Conservation (phyloP, 139 green algal genomes). For the Gonium pectorale region DNA sequence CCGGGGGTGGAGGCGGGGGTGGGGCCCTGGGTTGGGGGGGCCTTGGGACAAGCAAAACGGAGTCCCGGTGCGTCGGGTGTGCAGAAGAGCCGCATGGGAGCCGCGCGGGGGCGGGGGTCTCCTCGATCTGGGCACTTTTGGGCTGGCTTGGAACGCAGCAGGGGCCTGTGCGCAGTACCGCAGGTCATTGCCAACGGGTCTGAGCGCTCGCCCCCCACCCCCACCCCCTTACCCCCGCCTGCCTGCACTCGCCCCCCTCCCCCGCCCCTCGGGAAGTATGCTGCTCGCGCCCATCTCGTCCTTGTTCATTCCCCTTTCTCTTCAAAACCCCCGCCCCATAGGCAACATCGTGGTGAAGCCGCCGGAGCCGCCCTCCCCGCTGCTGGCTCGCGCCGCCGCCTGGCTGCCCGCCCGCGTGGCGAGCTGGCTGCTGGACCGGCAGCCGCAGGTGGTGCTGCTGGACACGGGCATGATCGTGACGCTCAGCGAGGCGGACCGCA, state of each 20-base stretch:
- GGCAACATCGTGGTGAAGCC: conserved; percentile 92
- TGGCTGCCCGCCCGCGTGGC: conserved; percentile 42
- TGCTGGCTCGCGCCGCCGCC: conserved; percentile 2
- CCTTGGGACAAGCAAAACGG: background rate
- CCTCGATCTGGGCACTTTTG: too few species aligned
- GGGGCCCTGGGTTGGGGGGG: background rate
- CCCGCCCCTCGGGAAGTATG: too few species aligned
- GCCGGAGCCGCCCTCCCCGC: conserved; percentile 31
- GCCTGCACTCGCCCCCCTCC: background rate
- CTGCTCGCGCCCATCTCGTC: too few species aligned
- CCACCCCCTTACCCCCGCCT: background rate
- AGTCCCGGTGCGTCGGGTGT: too few species aligned
- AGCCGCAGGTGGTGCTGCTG: conserved; percentile 75
- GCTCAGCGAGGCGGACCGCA: conserved; percentile 52
- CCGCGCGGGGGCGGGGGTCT: background rate
- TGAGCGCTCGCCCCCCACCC: too few species aligned
- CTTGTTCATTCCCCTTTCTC: conserved; percentile 55
- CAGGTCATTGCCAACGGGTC: too few species aligned
- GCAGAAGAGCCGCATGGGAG: too few species aligned
- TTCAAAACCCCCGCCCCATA: conserved; percentile 47
- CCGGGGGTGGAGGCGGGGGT: background rate
- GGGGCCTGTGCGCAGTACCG: too few species aligned
- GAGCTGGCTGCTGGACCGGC: conserved; percentile 22
- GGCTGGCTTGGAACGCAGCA: too few species aligned
- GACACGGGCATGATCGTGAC: conserved; percentile 85